A percentile compares a stretch with the other conserved stretches of the same genome.
These are phyloP conservation scores for Pleurotus tuber-regium DNA, from an alignment of 768 basidiomycete species.

Conservation along the genomic window DNA sequence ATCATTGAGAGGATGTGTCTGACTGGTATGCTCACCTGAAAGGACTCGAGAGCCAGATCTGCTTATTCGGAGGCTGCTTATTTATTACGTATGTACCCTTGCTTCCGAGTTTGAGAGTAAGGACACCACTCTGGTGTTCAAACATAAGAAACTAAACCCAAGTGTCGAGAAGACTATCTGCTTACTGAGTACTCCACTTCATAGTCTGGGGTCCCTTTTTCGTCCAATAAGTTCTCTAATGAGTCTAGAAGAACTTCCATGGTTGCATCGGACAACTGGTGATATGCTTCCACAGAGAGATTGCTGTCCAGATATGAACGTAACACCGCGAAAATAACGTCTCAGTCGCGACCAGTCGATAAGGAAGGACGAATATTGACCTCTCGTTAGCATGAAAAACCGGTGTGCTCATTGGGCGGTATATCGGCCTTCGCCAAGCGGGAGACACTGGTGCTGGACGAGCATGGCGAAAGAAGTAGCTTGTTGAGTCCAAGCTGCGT, in stretches of 20 bases:
- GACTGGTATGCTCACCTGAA: constrained; percentile 74
- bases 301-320: constrained; percentile 31
- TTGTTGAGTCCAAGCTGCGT: constrained; percentile 15
- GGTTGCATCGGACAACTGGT: constrained; percentile 66
- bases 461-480: constrained; percentile 16
- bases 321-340: constrained; percentile 30
- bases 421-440: constrained; percentile 14
- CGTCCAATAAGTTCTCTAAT: constrained; percentile 72
- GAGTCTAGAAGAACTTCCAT: constrained; percentile 77
- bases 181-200: constrained; percentile 91
- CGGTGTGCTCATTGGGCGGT: constrained; percentile 46
- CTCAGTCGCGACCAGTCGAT: constrained; percentile 4
- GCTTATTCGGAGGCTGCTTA: constrained; percentile 96
- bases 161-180: neutral
- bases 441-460: neutral
- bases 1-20: no score
- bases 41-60: constrained; percentile 94
- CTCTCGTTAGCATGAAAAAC: constrained; percentile 56
- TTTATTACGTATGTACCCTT: constrained; percentile 93
- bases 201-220: constrained; percentile 46
- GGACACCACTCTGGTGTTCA: constrained; percentile 72
- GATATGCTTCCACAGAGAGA: constrained; percentile 65
- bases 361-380: constrained; percentile 26
- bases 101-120: constrained; percentile 74
- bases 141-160: constrained; percentile 7